phyloP scores from a whole-genome alignment of 2,329 filamentous ascomycete genomes.

The Dendrostoma leiphaemia region DNA sequence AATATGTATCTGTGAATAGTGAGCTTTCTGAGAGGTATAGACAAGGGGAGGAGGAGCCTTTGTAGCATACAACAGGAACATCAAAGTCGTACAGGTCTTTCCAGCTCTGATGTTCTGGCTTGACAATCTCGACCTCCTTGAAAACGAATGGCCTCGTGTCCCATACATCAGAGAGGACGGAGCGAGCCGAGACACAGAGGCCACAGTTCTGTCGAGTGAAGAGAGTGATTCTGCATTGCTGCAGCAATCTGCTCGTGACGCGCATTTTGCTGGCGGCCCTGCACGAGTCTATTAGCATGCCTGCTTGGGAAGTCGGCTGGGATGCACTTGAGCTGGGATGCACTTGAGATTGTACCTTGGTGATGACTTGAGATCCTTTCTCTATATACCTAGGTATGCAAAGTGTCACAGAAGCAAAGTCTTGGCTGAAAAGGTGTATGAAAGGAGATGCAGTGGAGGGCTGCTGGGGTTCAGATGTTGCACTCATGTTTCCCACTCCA shows the following conservation, averaged over 20 bases:
- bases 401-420: too few species aligned
- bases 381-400: too few species aligned
- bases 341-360: too few species aligned
- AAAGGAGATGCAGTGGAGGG: not conserved
- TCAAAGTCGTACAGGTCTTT: conserved; percentile 76
- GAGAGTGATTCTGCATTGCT: conserved; percentile 65
- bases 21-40: not conserved
- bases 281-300: not conserved
- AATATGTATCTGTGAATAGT: conserved; percentile 53
- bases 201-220: conserved; percentile 73
- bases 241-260: conserved; percentile 47
- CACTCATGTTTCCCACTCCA: not conserved
- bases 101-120: conserved; percentile 62
- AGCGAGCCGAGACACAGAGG: conserved; percentile 67
- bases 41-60: not conserved
- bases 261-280: conserved; percentile 41
- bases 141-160: conserved; percentile 66
- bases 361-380: too few species aligned
- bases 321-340: too few species aligned
- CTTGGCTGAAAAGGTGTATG: too few species aligned
- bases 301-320: too few species aligned
- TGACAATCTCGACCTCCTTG: conserved; percentile 68
- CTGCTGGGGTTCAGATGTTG: not conserved
- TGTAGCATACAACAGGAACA: conserved; percentile 66
- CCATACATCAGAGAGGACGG: conserved; percentile 66